phyloP scores from a whole-genome alignment of 768 basidiomycete species.

The Lentinula sp. region DNA sequence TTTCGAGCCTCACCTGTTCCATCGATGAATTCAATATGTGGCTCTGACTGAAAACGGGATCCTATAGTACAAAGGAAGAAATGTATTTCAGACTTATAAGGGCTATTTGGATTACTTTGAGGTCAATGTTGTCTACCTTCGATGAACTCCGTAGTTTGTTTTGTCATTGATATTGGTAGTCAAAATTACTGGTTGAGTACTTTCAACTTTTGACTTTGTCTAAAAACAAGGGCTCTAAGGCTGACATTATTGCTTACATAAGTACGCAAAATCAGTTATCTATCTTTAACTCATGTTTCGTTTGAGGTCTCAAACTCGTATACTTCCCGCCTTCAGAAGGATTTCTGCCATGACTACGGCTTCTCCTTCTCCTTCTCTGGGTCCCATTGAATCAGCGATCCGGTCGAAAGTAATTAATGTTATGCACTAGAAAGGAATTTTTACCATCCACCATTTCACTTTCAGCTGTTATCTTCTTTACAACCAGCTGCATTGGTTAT shows the following conservation, averaged over 20 bases:
- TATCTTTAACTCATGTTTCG: conserved; percentile 1
- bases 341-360: conserved; percentile 6
- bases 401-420: conserved; percentile 42
- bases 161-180: no score
- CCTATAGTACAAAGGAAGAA: no score
- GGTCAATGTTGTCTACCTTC: no score
- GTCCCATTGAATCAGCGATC: conserved; percentile 57
- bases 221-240: no score
- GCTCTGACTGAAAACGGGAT: no score
- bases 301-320: background rate
- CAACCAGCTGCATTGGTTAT: conserved; percentile 60
- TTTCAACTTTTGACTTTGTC: no score
- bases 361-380: conserved; percentile 17
- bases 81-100: no score
- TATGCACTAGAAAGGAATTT: conserved; percentile 9
- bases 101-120: no score
- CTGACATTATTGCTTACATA: background rate
- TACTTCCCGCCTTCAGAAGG: conserved; percentile 3
- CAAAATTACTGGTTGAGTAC: no score
- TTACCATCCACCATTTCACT: conserved; percentile 12
- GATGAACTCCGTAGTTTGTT: no score
- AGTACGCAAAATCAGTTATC: background rate
- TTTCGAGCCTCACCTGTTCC: no score
- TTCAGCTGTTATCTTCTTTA: conserved; percentile 57
- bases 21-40: no score